Evolutionary conservation across 257 asterid species (phyloP).

Genomic region (Fraxinus anomala): DNA sequence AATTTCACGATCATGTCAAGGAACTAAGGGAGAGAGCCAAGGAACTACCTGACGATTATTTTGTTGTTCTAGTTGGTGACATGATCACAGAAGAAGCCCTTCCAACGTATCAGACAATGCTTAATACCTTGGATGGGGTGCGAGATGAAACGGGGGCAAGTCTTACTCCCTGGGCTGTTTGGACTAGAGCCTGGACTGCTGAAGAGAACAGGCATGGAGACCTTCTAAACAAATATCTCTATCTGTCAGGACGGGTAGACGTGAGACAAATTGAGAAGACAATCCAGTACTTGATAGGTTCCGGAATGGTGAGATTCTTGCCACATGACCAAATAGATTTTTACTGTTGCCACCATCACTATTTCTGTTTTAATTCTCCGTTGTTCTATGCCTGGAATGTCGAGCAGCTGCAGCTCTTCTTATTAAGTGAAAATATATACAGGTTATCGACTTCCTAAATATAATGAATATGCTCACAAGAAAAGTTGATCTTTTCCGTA

Average conservation of each 20-base stretch:
- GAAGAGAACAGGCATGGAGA: conserved; percentile 89
- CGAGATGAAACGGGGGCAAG: conserved; percentile 89
- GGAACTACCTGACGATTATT: conserved; percentile 78
- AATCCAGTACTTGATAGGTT: conserved; percentile 84
- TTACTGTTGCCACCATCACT: no score
- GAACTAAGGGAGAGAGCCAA: conserved; percentile 71
- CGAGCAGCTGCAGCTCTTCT: neutral
- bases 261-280: conserved; percentile 84
- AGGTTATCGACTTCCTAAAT: neutral
- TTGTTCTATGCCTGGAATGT: no score
- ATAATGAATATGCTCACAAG: neutral
- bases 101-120: conserved; percentile 85
- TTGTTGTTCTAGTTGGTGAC: conserved; percentile 76
- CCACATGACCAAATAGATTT: neutral
- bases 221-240: conserved; percentile 79
- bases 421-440: no score
- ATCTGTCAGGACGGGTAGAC: conserved; percentile 72
- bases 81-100: conserved; percentile 93
- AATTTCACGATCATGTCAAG: conserved; percentile 64
- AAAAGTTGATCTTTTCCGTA: neutral
- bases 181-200: conserved; percentile 91
- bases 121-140: conserved; percentile 80
- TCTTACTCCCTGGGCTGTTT: conserved; percentile 76
- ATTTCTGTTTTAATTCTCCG: no score
- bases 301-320: conserved; percentile 70